Evolutionary conservation across 2,329 filamentous ascomycete species (phyloP).

Genomic region (Fusarium sp.): DNA sequence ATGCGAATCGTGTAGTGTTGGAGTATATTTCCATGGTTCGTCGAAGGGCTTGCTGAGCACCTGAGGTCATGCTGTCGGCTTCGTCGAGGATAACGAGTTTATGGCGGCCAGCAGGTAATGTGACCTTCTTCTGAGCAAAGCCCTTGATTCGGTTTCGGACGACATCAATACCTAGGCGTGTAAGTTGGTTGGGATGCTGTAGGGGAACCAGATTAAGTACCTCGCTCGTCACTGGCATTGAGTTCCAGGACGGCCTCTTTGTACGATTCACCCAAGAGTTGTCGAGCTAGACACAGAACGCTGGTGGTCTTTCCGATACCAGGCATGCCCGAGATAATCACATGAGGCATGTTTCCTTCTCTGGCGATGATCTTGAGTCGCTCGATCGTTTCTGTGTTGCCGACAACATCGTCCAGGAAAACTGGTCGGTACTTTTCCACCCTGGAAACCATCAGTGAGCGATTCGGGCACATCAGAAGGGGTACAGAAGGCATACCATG

Average conservation of each 20-base stretch:
- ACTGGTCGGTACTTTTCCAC: constrained; percentile 98
- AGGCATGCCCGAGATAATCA: constrained; percentile 99
- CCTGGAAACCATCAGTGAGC: constrained; percentile 63
- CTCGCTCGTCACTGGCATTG: constrained; percentile 95
- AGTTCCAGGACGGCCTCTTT: constrained; percentile 97
- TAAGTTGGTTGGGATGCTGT: background rate
- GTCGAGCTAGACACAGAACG: constrained; percentile 89
- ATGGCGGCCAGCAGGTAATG: constrained; percentile 87
- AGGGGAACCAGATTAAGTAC: constrained; percentile 50
- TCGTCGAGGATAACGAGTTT: constrained; percentile 98
- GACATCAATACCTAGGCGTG: constrained; percentile 83
- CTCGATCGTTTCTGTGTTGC: constrained; percentile 97
- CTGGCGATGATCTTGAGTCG: constrained; percentile 97
- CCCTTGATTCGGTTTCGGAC: constrained; percentile 98
- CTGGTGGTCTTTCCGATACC: constrained; percentile 99
- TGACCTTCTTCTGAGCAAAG: constrained; percentile 99
- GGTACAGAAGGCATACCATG: constrained; percentile 67
- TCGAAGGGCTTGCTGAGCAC: constrained; percentile 93
- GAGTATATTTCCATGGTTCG: constrained; percentile 99
- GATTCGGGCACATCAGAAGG: background rate
- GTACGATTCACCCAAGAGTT: constrained; percentile 91
- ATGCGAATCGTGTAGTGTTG: constrained; percentile 94
- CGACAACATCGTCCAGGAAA: constrained; percentile 95
- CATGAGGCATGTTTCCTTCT: constrained; percentile 98
- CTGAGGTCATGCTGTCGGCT: constrained; percentile 97